Percentiles rank a stretch among this genome's conserved stretches.
Conservation (phyloP, 164 flowering plant genomes). For the Vitis rotundifolia region DNA sequence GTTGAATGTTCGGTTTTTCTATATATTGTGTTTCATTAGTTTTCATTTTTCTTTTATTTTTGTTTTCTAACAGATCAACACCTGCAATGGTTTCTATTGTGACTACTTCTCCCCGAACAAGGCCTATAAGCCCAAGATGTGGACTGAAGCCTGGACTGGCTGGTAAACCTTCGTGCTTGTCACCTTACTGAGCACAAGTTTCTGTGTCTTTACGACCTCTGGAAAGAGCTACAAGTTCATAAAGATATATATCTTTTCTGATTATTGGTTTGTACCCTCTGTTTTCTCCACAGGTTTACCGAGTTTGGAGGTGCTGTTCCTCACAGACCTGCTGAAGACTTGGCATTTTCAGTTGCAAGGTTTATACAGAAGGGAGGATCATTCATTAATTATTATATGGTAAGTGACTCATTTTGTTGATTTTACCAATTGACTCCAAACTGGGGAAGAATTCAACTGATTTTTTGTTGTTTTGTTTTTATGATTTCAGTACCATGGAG, state of each 20-base stretch:
- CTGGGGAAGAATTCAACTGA: not conserved
- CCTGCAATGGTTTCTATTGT: constrained; percentile 98
- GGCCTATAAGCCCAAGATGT: constrained; percentile 90
- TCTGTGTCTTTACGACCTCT: not conserved
- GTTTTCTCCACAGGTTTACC: constrained; percentile 62
- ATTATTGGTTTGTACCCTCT: not conserved
- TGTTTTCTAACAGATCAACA: constrained; percentile 60
- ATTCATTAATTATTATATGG: constrained; percentile 95
- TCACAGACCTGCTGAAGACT: constrained; percentile 84
- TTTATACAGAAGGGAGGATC: constrained; percentile 96
- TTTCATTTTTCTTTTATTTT: constrained; percentile 4
- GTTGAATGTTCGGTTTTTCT: not conserved
- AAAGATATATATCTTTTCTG: not conserved
- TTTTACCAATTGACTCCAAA: not conserved
- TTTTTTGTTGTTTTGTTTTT: not conserved
- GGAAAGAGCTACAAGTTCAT: not conserved
- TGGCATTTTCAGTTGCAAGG: constrained; percentile 92
- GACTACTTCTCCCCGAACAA: constrained; percentile 96
- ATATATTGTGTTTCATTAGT: not conserved
- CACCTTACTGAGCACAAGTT: not conserved
- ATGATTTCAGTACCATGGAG: constrained; percentile 87
- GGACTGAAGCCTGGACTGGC: constrained; percentile 99
- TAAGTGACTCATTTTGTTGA: constrained; percentile 22
- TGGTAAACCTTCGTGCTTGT: constrained; percentile 51
- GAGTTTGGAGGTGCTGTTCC: constrained; percentile 95